A percentile compares a stretch with the other conserved stretches of the same genome.
Evolutionary conservation across 2,329 filamentous ascomycete genomes (phyloP).

Genomic region (Aspergillus neotritici): DNA sequence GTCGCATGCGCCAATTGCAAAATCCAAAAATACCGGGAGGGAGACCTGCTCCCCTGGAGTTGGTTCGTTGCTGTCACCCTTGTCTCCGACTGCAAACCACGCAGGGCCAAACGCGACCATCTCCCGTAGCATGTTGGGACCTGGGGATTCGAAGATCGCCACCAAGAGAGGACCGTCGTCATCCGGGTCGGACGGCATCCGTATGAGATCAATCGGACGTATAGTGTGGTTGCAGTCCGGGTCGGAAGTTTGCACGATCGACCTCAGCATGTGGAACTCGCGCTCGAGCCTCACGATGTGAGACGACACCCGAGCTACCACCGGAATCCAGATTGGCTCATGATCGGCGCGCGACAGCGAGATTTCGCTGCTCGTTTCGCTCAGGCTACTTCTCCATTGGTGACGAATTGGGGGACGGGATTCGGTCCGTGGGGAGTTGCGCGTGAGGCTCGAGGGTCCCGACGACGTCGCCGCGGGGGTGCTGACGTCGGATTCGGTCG

Average conservation of each 20-base stretch:
- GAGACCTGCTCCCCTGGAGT: constrained; percentile 57
- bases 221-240: constrained; percentile 70
- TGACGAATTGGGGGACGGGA: constrained; percentile 36
- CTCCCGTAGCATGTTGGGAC: constrained; percentile 64
- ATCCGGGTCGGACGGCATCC: constrained; percentile 61
- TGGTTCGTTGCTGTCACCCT: constrained; percentile 42
- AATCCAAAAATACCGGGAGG: constrained; percentile 75
- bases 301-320: constrained; percentile 76
- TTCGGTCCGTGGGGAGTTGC: constrained; percentile 41
- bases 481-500: constrained; percentile 45
- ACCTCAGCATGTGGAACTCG: constrained; percentile 76
- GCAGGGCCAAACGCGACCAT: constrained; percentile 73
- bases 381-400: constrained; percentile 50
- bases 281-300: constrained; percentile 80
- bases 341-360: constrained; percentile 36
- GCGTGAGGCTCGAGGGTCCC: constrained; percentile 39
- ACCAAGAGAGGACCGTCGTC: constrained; percentile 69
- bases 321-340: constrained; percentile 49
- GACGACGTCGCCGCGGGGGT: constrained; percentile 44
- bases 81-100: constrained; percentile 57
- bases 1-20: constrained; percentile 80
- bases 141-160: constrained; percentile 74
- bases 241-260: constrained; percentile 64
- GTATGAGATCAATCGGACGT: constrained; percentile 71
- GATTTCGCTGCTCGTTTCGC: constrained; percentile 42